Evolutionary conservation across 306 rosid genomes (phyloP).

Genomic region (Nissolia schottii): DNA sequence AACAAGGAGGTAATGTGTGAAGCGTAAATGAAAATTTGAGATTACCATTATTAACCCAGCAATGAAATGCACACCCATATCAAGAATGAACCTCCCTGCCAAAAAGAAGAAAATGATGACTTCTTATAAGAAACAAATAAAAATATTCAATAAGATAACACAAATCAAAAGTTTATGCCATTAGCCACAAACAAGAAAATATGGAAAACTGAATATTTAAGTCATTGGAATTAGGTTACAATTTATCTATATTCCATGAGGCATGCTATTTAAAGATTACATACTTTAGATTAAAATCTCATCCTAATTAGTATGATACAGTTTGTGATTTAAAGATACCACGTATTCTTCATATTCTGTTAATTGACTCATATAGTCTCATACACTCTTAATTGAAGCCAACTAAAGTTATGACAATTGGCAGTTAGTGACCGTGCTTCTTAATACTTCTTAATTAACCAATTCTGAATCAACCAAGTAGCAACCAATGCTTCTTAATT

Average conservation of each 20-base stretch:
- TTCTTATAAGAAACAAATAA: slow-evolving; percentile 13
- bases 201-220: not conserved
- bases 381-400: too few relatives aligned
- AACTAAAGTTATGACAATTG: too few relatives aligned
- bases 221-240: not conserved
- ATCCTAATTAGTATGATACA: not conserved
- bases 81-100: slow-evolving; percentile 96
- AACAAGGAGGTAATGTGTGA: not conserved
- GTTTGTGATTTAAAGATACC: not conserved
- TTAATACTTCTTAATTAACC: too few relatives aligned
- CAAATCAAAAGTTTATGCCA: not conserved
- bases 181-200: slow-evolving; percentile 2
- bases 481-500: too few relatives aligned
- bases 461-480: too few relatives aligned
- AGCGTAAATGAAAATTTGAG: slow-evolving; percentile 3
- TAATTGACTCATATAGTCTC: too few relatives aligned
- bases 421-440: too few relatives aligned
- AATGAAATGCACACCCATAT: slow-evolving; percentile 92
- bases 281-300: slow-evolving; percentile 19
- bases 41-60: slow-evolving; percentile 95
- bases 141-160: too few relatives aligned
- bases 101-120: slow-evolving; percentile 24
- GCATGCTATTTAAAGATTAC: not conserved
- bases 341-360: slow-evolving; percentile 4
- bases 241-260: not conserved